Percentiles rank a stretch among this genome's conserved stretches.
Conservation (phyloP, 2,329 filamentous ascomycete genomes). For the Pseudocercospora macadamiae region DNA sequence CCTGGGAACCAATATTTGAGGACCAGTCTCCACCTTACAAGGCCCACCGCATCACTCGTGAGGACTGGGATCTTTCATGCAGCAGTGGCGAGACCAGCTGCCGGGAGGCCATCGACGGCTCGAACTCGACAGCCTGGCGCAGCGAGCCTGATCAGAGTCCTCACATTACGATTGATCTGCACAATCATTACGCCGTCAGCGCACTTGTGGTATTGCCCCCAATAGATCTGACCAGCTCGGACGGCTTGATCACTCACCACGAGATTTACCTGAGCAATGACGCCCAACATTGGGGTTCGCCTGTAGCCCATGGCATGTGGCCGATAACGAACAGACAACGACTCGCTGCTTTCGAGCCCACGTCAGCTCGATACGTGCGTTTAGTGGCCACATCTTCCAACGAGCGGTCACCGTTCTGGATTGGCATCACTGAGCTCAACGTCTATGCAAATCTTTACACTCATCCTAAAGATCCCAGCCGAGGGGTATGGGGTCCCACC, state of each 20-base stretch:
- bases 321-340: constrained; percentile 9
- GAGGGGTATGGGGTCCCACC: constrained; percentile 8
- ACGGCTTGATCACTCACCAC: constrained; percentile 12
- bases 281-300: constrained; percentile 9
- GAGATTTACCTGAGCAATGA: constrained; percentile 11
- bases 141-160: constrained; percentile 9
- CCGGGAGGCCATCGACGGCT: constrained; percentile 9
- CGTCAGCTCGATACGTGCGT: constrained; percentile 10
- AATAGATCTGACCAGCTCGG: constrained; percentile 9
- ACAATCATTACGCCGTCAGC: constrained; percentile 7
- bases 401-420: constrained; percentile 10
- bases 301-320: constrained; percentile 11
- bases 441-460: constrained; percentile 11
- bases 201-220: constrained; percentile 10
- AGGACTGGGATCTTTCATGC: constrained; percentile 12
- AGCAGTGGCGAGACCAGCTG: constrained; percentile 12
- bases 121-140: constrained; percentile 10
- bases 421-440: constrained; percentile 12
- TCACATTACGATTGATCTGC: constrained; percentile 12
- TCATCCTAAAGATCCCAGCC: constrained; percentile 6
- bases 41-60: constrained; percentile 10
- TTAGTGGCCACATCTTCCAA: constrained; percentile 9
- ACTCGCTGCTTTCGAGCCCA: constrained; percentile 10
- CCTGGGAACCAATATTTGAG: constrained; percentile 7
- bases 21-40: constrained; percentile 13